Base-by-base conservation (phyloP, 257 asterid genomes). In the Cynanchum wilfordii region DNA sequence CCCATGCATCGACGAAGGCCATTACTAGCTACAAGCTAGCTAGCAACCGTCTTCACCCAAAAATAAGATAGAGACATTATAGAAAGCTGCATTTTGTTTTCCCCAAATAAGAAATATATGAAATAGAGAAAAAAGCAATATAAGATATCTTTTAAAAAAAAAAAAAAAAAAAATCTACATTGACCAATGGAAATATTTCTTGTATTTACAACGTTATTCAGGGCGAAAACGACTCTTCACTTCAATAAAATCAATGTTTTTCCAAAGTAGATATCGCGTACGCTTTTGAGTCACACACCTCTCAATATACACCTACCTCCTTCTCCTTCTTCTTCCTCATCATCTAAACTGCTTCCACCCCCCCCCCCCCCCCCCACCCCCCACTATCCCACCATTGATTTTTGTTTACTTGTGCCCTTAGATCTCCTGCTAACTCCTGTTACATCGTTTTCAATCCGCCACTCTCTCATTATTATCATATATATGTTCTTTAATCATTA, bases 181-280 rank as follows among this genome's bases (percentile, higher is more conserved):
- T 75, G 82, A 75, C 80, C 82, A 81, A 74, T 77, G 80, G 80
- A 72, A 78, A 81, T 56, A 74, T 17, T 66, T 45, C 68, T 44
- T 66, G 57, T 10, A 20, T 54, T 78, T 67, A 45, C 58, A 51
- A 69, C 76, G 78, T 60, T 52, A 81, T 78, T 78, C 80, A 81
- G 75, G 80, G 29, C 80, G 82, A 81, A 81, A 81, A 81, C 71
- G 85, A 80, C 82, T 68, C 63, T 68, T 81, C 80, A 72, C 15
- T 56, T 65, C 75, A 45, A 66, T 36, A 71, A 71, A 73, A 77
- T 77, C 77, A 74, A 66, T 65, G 79, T 64, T 49, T 69, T 71
- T 76, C 44, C 71, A 77, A 77, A 57, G 77, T 73, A 19, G 84
- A 80, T 73, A 75, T 40, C 67, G 55, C 22, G 17, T 47, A 47